Conservation (phyloP, 768 basidiomycete species). For the Lyophyllum semitale region DNA sequence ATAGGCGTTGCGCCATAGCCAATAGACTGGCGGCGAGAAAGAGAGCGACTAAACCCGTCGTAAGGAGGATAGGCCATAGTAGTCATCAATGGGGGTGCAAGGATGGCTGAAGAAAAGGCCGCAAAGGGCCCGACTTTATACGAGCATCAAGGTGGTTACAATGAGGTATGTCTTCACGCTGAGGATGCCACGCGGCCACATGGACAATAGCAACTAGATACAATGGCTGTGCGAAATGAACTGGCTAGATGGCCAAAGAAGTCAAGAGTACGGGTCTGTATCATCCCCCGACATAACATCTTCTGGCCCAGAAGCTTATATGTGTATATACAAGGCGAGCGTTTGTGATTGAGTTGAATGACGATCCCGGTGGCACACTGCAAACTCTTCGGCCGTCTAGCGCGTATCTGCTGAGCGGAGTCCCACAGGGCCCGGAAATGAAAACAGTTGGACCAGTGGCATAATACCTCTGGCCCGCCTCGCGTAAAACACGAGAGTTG, state of each 20-base stretch:
- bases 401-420: not conserved
- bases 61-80: constrained; percentile 26
- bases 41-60: constrained; percentile 26
- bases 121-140: constrained; percentile 17
- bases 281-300: not conserved
- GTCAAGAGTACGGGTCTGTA: not conserved
- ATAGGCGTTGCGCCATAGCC: constrained; percentile 30
- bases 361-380: not conserved
- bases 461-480: constrained; percentile 10
- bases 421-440: constrained; percentile 16
- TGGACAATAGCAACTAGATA: constrained; percentile 2
- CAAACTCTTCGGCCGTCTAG: not conserved
- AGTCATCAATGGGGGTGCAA: constrained; percentile 1
- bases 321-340: not conserved
- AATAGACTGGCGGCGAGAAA: constrained; percentile 43
- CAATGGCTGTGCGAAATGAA: constrained; percentile 10
- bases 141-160: constrained; percentile 9
- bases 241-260: constrained; percentile 7
- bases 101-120: not conserved
- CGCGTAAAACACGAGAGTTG: constrained; percentile 15
- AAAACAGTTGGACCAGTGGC: constrained; percentile 12
- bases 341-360: not conserved
- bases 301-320: not conserved
- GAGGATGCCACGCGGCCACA: constrained; percentile 19
- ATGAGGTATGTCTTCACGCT: constrained; percentile 12